Conservation (phyloP, 2,329 filamentous ascomycete species). For the Colletotrichum orchidophilum region DNA sequence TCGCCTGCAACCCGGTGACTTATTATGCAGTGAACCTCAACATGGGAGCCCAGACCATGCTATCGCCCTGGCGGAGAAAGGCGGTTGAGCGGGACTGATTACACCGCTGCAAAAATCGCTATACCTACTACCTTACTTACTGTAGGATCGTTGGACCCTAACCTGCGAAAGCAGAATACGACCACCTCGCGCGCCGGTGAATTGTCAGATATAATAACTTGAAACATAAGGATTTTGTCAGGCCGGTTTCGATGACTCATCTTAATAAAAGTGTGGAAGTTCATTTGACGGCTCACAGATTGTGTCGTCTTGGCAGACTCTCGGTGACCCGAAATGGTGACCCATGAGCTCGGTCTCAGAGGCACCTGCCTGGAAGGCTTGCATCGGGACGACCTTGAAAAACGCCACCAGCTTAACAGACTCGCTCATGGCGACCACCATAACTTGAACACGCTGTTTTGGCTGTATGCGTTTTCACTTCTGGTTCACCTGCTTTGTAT, state of each 20-base stretch:
- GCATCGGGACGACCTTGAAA: neutral
- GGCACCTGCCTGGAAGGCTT: constrained; percentile 11
- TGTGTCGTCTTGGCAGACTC: neutral
- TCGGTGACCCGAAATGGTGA: neutral
- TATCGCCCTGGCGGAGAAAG: neutral
- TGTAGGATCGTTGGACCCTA: neutral
- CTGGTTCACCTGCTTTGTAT: neutral
- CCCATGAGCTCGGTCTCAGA: neutral
- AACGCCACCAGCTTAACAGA: neutral
- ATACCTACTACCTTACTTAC: neutral
- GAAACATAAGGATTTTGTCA: neutral
- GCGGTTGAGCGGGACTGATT: neutral
- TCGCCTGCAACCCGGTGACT: neutral
- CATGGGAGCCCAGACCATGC: neutral
- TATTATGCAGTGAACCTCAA: neutral
- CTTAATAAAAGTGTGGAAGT: too few relatives aligned
- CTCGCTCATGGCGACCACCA: neutral
- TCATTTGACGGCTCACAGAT: neutral
- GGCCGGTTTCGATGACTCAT: too few relatives aligned
- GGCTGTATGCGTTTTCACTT: neutral
- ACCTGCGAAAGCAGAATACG: neutral
- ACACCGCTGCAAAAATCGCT: neutral
- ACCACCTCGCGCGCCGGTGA: neutral
- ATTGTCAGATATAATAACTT: neutral
- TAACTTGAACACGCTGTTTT: neutral